Evolutionary conservation across 23 red algal genomes (phyloP), one percentile per base, ranked within the genome.

Genomic region (Porphyridium purpureum): DNA sequence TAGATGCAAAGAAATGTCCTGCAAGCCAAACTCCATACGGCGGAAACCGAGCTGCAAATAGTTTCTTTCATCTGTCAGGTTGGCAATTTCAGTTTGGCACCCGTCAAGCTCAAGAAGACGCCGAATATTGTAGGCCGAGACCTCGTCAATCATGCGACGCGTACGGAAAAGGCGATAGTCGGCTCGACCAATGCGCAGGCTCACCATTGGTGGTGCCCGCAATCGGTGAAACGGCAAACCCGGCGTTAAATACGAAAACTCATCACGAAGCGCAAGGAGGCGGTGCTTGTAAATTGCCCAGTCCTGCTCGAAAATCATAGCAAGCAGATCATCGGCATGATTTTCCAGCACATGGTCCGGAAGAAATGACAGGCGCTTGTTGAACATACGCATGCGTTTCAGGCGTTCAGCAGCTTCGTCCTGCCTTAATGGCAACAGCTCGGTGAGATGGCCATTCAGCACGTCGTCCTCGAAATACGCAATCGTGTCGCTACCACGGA

Each of bases 241-340:
- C 20, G 68, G 60, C 25, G 74, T 24, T 30, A 66, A 66, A 22
- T 59, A 48, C 55, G 25, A 82, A 46, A 1, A 64, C 76, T 35
- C 30, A 8, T 30, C 65, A 31, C 25, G 20, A 24, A 2, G 48
- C 15, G 14, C 50, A 24, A 25, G 50, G 34, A 15, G 53, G 58
- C 21, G 50, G 64, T 3, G 52, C 42, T 14, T 41, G 44, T 21
- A 48, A 1, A 19, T 48, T 3, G 3, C 3, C 1, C 19, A 20
- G 17, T 48, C 44, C 6, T 3, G 44, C 19, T 48, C 19, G 44
- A 15, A 15, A 48, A 9, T 15, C 0, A 22, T 0, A 4, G 23
- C 44, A 8, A 3, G 17, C 19, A 3, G 4, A 3, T 2, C 4
- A 22, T 15, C 4, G 3, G 44, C 14, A 15, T 22, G 6, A 22